Evolutionary conservation across 1,284 basidiomycete species (phyloP), one percentile per base, ranked within the genome.

Genomic region (Stygiomarasmius scandens): DNA sequence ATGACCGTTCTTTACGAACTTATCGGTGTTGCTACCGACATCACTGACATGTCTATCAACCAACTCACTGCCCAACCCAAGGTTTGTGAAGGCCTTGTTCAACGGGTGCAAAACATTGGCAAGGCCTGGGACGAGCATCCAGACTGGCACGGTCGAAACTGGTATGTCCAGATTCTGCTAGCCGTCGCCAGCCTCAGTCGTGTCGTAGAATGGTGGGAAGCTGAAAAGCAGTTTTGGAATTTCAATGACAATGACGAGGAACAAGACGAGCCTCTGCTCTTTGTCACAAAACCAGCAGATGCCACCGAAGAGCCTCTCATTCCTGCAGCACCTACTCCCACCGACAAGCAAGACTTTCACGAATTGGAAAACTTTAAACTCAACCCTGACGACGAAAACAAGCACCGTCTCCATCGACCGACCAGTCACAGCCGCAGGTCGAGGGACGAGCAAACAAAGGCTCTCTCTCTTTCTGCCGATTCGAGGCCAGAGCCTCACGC

Each of bases 161-260:
- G 97, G 97, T 99, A 98, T 73, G 96, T 98, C 58, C 95, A 96
- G 71, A 89, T 97, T 23, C 81, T 98, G 8, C 87, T 99, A 54
- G 96, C 97, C n/a, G 90, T 99, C 50, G 97, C 97, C 44, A 93
- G 92, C 65, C 86, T 99, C 59, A 93, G 90, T 71, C 91, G 97
- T 56, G 96, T 99, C 25, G 89, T 98, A 58, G 97, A 99, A 69
- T 99, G 97, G 97, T 99, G 96, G 96, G 95, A 98, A 71, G 96
- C 96, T n/a, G 97, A 99, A 77, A 96, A 96, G 69, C 94, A 96
- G 62, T 99, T 99, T 74, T 99, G 97, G 97, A 98, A 98, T 68
- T 98, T 98, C 69, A 92, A 96, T 69, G 95, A 96, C 59, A 92
- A 96, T 59, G 92, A 95, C 54, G 87, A 89, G 58, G 95, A 96